Conservation (phyloP, 371 early-diverging fungal species). For the Smittium mucronatum region DNA sequence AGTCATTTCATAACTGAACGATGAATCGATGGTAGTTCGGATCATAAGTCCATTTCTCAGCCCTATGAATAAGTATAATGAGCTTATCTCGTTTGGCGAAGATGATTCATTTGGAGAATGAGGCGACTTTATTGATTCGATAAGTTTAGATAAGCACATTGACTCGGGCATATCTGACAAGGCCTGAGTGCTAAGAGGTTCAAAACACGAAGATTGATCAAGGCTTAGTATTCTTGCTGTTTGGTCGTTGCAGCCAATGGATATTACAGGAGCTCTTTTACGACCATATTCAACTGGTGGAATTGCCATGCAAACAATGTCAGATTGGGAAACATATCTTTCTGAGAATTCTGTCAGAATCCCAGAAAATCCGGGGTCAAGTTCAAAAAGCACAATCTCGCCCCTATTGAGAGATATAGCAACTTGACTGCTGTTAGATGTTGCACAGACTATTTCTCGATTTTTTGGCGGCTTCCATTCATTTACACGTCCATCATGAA, state of each 20-base stretch:
- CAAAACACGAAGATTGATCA: constrained; percentile 65
- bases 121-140: constrained; percentile 39
- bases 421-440: constrained; percentile 71
- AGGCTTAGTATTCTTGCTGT: constrained; percentile 81
- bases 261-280: constrained; percentile 62
- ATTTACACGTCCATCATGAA: constrained; percentile 69
- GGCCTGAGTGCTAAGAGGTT: constrained; percentile 71
- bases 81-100: constrained; percentile 28
- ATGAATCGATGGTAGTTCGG: constrained; percentile 68
- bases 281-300: constrained; percentile 73
- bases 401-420: constrained; percentile 71
- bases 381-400: constrained; percentile 85
- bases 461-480: constrained; percentile 87
- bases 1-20: constrained; percentile 64
- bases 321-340: constrained; percentile 53
- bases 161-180: constrained; percentile 36
- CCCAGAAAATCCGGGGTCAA: constrained; percentile 56
- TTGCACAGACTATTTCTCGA: constrained; percentile 53
- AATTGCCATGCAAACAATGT: constrained; percentile 61
- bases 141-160: constrained; percentile 15
- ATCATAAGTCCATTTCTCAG: constrained; percentile 66
- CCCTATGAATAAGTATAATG: constrained; percentile 76
- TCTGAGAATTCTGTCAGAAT: constrained; percentile 78
- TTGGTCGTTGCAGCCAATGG: constrained; percentile 83
- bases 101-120: constrained; percentile 40